Evolutionary conservation across 1,139 yeast genomes (phyloP).

Genomic region (Candida sp.): DNA sequence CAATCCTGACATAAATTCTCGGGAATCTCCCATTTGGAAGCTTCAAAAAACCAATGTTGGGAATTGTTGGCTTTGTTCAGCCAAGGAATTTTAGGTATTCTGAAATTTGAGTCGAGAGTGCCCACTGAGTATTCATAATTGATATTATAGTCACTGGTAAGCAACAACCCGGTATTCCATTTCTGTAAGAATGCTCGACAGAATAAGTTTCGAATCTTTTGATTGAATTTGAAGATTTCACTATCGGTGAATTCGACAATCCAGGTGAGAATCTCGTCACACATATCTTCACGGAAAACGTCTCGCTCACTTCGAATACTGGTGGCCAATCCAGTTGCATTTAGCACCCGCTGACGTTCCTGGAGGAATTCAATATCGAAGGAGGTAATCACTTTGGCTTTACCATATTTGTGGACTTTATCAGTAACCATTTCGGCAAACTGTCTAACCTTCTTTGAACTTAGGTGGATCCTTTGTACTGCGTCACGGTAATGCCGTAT

Average conservation of each 20-base stretch:
- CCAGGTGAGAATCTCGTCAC: constrained; percentile 69
- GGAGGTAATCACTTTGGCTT: constrained; percentile 65
- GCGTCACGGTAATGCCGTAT: constrained; percentile 75
- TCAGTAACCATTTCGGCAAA: constrained; percentile 76
- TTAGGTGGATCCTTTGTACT: constrained; percentile 56
- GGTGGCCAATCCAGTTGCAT: constrained; percentile 62
- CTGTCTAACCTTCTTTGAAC: constrained; percentile 60
- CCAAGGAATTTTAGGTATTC: constrained; percentile 30
- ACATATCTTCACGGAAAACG: constrained; percentile 77
- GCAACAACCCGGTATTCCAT: constrained; percentile 54
- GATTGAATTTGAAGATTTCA: constrained; percentile 49
- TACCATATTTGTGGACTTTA: constrained; percentile 60
- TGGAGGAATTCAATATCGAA: constrained; percentile 46
- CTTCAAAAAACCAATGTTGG: constrained; percentile 36
- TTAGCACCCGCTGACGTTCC: constrained; percentile 50
- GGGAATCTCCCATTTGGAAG: constrained; percentile 42
- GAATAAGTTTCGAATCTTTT: constrained; percentile 46
- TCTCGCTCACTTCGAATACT: constrained; percentile 70
- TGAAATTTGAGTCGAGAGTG: constrained; percentile 24
- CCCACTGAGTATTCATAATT: constrained; percentile 26
- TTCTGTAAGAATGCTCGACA: constrained; percentile 48
- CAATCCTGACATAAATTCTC: constrained; percentile 41
- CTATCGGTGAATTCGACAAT: constrained; percentile 56
- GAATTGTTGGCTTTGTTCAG: constrained; percentile 2
- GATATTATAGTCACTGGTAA: constrained; percentile 7